Conservation (phyloP, 2,329 filamentous ascomycete genomes). For the Fusarium circinatum region DNA sequence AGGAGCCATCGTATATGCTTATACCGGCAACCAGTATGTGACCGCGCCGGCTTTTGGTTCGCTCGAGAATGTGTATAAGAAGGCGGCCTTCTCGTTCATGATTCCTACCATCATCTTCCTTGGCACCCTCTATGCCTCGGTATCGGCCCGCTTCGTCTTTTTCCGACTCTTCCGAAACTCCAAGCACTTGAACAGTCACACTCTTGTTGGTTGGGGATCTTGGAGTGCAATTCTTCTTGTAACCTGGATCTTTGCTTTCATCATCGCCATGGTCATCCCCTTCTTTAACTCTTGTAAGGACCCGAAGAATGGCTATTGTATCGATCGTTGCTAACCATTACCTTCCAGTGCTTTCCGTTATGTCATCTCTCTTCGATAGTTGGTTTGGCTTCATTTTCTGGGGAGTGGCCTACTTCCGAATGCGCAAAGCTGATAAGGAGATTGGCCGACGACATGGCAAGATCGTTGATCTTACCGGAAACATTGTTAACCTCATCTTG, state of each 20-base stretch:
- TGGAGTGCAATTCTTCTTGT: slow-evolving; percentile 77
- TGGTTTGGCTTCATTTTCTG: slow-evolving; percentile 98
- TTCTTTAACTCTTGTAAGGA: slow-evolving; percentile 82
- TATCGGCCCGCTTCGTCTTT: slow-evolving; percentile 90
- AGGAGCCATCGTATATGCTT: slow-evolving; percentile 84
- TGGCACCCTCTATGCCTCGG: slow-evolving; percentile 89
- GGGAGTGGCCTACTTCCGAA: slow-evolving; percentile 82
- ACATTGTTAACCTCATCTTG: slow-evolving; percentile 76
- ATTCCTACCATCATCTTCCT: slow-evolving; percentile 93
- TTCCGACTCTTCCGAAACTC: slow-evolving; percentile 87
- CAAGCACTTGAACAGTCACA: slow-evolving; percentile 83
- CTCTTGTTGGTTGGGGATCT: slow-evolving; percentile 79
- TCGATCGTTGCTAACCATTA: slow-evolving; percentile 9
- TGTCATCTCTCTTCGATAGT: slow-evolving; percentile 91
- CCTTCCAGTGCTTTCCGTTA: slow-evolving; percentile 69
- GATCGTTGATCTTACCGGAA: slow-evolving; percentile 62
- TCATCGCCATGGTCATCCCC: slow-evolving; percentile 92
- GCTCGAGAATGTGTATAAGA: slow-evolving; percentile 81
- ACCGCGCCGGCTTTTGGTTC: slow-evolving; percentile 89
- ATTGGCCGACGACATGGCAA: slow-evolving; percentile 63
- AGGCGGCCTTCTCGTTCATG: slow-evolving; percentile 94
- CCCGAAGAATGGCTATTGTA: background rate
- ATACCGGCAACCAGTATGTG: slow-evolving; percentile 89
- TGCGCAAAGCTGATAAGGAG: slow-evolving; percentile 71
- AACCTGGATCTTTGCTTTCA: slow-evolving; percentile 89